These are phyloP conservation scores for Drechslera avenae DNA, from an alignment of 2,329 filamentous ascomycete genomes.

Conservation along the genomic window DNA sequence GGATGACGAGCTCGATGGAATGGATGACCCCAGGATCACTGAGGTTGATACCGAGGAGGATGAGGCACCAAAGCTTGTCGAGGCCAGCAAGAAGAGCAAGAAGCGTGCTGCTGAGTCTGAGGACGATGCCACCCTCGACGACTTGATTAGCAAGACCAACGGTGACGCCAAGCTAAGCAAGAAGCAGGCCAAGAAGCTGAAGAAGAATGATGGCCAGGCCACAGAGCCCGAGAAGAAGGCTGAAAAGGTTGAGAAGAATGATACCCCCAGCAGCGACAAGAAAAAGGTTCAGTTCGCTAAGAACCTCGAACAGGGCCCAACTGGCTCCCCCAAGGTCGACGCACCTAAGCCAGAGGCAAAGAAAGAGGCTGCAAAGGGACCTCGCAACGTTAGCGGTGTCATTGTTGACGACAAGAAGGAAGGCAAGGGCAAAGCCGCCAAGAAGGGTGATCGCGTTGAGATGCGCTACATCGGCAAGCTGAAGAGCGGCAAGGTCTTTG, in stretches of 20 bases:
- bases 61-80: constrained; percentile 61
- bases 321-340: constrained; percentile 58
- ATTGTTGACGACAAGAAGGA: constrained; percentile 95
- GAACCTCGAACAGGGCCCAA: constrained; percentile 96
- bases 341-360: constrained; percentile 52
- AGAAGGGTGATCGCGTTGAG: constrained; percentile 87
- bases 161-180: constrained; percentile 83
- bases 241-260: constrained; percentile 56
- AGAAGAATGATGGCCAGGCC: constrained; percentile 95
- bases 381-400: constrained; percentile 84
- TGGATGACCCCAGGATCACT: constrained; percentile 79
- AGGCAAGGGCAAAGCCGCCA: constrained; percentile 80
- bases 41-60: constrained; percentile 83
- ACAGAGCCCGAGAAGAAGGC: constrained; percentile 61
- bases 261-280: constrained; percentile 57
- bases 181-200: constrained; percentile 97
- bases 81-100: constrained; percentile 67
- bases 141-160: constrained; percentile 77
- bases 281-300: constrained; percentile 99
- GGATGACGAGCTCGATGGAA: constrained; percentile 57
- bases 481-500: constrained; percentile 91
- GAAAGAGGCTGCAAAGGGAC: constrained; percentile 59
- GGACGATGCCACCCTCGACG: constrained; percentile 70
- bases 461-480: constrained; percentile 99
- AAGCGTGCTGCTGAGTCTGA: constrained; percentile 83